Conservation (phyloP, 2,329 filamentous ascomycete genomes). For the Aspergillus sp. region DNA sequence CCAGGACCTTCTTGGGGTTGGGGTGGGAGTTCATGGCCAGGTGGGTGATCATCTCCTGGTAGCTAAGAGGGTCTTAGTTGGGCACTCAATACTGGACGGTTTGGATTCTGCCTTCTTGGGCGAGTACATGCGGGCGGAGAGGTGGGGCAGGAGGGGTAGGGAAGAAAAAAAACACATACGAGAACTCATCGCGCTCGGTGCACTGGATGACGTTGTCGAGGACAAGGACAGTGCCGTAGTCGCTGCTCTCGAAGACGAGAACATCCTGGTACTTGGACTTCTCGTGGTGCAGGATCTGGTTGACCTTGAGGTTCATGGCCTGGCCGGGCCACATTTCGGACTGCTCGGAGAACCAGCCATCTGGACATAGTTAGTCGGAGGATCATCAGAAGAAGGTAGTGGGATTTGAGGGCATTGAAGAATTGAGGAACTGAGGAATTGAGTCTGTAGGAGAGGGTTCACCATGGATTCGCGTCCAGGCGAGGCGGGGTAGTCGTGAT, state of each 20-base stretch:
- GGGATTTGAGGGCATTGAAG: not conserved
- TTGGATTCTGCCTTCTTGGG: not conserved
- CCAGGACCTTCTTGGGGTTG: conserved; percentile 95
- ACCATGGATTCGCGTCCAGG: not conserved
- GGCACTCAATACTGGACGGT: not conserved
- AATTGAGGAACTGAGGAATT: conserved; percentile 1
- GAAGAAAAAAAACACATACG: conserved; percentile 49
- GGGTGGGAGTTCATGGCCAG: conserved; percentile 98
- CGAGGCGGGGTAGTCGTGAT: conserved; percentile 15
- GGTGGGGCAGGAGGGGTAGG: not conserved
- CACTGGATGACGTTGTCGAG: conserved; percentile 99
- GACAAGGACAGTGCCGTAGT: conserved; percentile 94
- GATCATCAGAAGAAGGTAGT: not conserved
- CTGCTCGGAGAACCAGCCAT: conserved; percentile 99
- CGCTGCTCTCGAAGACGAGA: conserved; percentile 95
- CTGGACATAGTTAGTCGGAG: conserved; percentile 47
- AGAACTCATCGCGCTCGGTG: conserved; percentile 98
- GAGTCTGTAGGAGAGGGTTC: conserved; percentile 3
- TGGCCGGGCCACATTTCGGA: conserved; percentile 99
- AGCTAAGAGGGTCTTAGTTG: conserved; percentile 44
- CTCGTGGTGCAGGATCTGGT: conserved; percentile 97
- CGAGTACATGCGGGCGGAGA: not conserved
- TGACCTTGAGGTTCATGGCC: conserved; percentile 97
- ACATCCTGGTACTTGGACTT: conserved; percentile 99
- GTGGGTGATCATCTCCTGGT: conserved; percentile 99